phyloP scores from a whole-genome alignment of 805 yeast genomes.

The Yamadazyma akitaensis region DNA sequence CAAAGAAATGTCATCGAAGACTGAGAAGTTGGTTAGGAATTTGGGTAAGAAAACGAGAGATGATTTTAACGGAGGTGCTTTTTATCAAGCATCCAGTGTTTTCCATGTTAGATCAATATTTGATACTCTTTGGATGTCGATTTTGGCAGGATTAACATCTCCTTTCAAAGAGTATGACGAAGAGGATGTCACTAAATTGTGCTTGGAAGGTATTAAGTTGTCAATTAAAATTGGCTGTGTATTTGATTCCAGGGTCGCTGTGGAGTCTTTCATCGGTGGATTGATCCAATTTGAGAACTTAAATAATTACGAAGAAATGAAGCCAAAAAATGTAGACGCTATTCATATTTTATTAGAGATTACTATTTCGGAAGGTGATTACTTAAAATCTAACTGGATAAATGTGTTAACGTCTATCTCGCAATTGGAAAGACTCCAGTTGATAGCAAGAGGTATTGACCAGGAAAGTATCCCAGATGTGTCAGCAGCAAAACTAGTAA shows the following conservation, averaged over 20 bases:
- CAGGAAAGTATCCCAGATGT: slow-evolving; percentile 85
- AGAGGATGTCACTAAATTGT: slow-evolving; percentile 58
- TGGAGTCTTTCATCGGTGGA: slow-evolving; percentile 86
- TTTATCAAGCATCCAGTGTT: slow-evolving; percentile 79
- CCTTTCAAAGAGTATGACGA: slow-evolving; percentile 89
- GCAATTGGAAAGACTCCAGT: slow-evolving; percentile 85
- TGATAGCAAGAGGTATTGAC: slow-evolving; percentile 83
- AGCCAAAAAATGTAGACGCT: slow-evolving; percentile 77
- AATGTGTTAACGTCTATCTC: slow-evolving; percentile 79
- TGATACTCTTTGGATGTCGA: slow-evolving; percentile 95
- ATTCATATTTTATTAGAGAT: slow-evolving; percentile 68
- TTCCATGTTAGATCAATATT: slow-evolving; percentile 92
- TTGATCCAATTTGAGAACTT: slow-evolving; percentile 82
- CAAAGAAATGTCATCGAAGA: slow-evolving; percentile 82
- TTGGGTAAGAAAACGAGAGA: slow-evolving; percentile 51
- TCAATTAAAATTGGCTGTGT: slow-evolving; percentile 81
- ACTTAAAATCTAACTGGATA: slow-evolving; percentile 71
- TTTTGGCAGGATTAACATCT: slow-evolving; percentile 89
- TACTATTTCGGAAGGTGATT: slow-evolving; percentile 78
- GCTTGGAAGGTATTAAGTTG: slow-evolving; percentile 82
- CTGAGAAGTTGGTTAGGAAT: slow-evolving; percentile 76
- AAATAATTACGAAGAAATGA: slow-evolving; percentile 74
- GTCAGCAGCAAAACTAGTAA: slow-evolving; percentile 66
- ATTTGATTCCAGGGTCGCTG: slow-evolving; percentile 79
- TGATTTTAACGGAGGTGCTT: slow-evolving; percentile 41